These are phyloP conservation scores for Pseudocercospora vitis DNA, from an alignment of 2,329 filamentous ascomycete genomes.

Conservation along the genomic window DNA sequence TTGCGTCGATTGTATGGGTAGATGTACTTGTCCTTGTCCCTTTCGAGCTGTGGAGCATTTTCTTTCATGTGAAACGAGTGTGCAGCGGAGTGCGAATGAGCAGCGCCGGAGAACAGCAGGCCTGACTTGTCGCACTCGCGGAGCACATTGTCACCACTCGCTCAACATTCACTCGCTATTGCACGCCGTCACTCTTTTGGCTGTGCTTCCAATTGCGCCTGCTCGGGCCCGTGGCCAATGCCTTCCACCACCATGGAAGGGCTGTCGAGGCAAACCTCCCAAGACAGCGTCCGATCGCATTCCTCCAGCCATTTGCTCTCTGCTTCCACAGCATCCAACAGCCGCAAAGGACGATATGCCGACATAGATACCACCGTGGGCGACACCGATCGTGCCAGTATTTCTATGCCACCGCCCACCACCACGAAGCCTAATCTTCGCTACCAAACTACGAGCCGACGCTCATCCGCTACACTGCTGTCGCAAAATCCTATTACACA, in stretches of 20 bases:
- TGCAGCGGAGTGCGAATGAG: too few relatives aligned
- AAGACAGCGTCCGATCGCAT: constrained; percentile 35
- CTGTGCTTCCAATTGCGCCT: neutral
- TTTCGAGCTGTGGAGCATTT: too few relatives aligned
- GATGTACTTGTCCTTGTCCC: too few relatives aligned
- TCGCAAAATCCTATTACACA: constrained; percentile 11
- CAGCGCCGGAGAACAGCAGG: too few relatives aligned
- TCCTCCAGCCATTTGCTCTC: constrained; percentile 47
- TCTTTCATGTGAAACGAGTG: too few relatives aligned
- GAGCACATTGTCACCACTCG: too few relatives aligned
- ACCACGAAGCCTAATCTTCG: constrained; percentile 24
- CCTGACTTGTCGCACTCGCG: too few relatives aligned
- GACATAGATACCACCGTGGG: constrained; percentile 61
- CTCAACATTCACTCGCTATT: neutral
- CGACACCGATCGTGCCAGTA: constrained; percentile 60
- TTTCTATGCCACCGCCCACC: constrained; percentile 62
- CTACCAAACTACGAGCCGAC: constrained; percentile 25
- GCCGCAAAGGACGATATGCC: constrained; percentile 59
- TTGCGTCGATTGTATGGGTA: too few relatives aligned
- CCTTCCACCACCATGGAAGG: constrained; percentile 23
- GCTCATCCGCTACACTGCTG: constrained; percentile 18
- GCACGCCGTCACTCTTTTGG: neutral
- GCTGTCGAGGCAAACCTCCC: constrained; percentile 28
- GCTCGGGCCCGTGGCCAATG: constrained; percentile 8
- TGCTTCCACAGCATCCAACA: constrained; percentile 37